A percentile compares a stretch with the other conserved stretches of the same genome.
Conservation (phyloP, 345 rosid genomes). For the Eucalyptus lansdowneana region DNA sequence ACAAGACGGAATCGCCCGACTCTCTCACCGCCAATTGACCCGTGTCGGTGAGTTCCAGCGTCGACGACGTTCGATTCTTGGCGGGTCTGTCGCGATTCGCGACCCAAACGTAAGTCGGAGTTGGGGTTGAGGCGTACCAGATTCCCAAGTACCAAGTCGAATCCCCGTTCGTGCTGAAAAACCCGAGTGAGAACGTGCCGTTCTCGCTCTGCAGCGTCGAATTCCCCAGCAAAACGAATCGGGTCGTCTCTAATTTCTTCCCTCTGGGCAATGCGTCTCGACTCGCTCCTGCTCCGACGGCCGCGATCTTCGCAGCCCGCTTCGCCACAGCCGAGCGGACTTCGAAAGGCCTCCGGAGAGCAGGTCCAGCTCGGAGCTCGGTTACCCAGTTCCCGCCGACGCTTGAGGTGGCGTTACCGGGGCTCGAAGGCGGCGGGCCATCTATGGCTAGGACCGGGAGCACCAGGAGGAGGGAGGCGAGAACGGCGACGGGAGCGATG, state of each 20-base stretch:
- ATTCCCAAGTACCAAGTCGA: slow-evolving; percentile 65
- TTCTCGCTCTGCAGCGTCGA: slow-evolving; percentile 6
- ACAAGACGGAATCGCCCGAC: slow-evolving; percentile 8
- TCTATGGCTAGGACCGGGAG: background rate
- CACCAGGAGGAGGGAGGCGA: background rate
- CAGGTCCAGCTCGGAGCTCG: background rate
- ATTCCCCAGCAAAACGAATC: slow-evolving; percentile 27
- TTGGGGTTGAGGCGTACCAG: slow-evolving; percentile 41
- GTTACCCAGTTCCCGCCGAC: background rate
- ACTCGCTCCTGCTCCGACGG: background rate
- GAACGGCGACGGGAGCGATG: background rate
- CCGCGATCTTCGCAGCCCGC: background rate
- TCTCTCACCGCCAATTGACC: slow-evolving; percentile 21
- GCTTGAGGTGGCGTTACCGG: background rate
- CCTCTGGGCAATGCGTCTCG: background rate
- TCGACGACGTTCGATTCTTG: slow-evolving; percentile 2
- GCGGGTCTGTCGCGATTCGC: slow-evolving; percentile 61
- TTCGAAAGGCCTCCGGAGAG: background rate
- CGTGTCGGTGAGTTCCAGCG: slow-evolving; percentile 20
- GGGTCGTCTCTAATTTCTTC: slow-evolving; percentile 2
- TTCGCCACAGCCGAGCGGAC: background rate
- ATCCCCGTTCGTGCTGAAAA: slow-evolving; percentile 44
- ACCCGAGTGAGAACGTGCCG: slow-evolving; percentile 44
- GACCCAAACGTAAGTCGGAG: slow-evolving; percentile 53
- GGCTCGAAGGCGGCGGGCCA: background rate